Conservation (phyloP, 257 asterid genomes). For the Capsicum rhomboideum region DNA sequence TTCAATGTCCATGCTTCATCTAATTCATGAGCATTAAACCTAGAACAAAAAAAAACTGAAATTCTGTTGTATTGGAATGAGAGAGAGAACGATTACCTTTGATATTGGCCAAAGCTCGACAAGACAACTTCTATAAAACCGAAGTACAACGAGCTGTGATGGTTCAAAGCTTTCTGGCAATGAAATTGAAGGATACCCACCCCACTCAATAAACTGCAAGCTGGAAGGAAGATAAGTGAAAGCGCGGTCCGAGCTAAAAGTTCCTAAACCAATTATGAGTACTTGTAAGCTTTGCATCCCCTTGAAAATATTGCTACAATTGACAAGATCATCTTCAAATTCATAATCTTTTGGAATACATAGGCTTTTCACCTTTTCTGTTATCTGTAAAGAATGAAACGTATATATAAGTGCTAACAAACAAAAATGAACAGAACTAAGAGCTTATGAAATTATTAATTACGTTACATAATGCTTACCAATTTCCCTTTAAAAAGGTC, state of each 20-base stretch:
- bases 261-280: not conserved
- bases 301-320: not conserved
- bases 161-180: too few species aligned
- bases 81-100: too few species aligned
- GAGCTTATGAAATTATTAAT: not conserved
- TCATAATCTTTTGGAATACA: not conserved
- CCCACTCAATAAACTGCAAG: too few species aligned
- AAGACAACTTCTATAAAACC: too few species aligned
- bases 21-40: too few species aligned
- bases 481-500: not conserved
- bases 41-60: too few species aligned
- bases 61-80: too few species aligned
- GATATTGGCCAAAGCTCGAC: too few species aligned
- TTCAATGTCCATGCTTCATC: too few species aligned
- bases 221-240: not conserved
- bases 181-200: too few species aligned
- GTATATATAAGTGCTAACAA: too few species aligned
- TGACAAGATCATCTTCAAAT: not conserved
- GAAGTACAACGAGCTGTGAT: too few species aligned
- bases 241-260: not conserved
- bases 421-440: not conserved
- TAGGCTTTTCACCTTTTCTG: not conserved
- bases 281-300: not conserved
- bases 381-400: not conserved
- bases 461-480: not conserved